phyloP scores from a whole-genome alignment of 78 protist species.

The Dictyostelium discoideum region DNA sequence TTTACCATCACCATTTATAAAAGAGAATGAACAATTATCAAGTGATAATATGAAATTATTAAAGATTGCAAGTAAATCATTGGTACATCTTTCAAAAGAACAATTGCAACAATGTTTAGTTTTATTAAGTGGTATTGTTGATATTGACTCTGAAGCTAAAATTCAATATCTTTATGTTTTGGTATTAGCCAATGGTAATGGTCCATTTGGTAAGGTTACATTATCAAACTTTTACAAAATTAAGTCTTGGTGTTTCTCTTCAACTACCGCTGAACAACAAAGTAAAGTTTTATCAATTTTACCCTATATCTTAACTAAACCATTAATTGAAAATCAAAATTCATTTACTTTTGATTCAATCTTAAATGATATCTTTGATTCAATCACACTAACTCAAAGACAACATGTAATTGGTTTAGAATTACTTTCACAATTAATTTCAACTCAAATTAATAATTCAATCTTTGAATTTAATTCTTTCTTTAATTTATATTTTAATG shows the following conservation, averaged over 20 bases:
- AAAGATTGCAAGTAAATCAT: not conserved
- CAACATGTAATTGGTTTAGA: slow-evolving; percentile 26
- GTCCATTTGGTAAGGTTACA: slow-evolving; percentile 1
- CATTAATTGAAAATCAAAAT: not conserved
- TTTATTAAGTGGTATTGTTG: not conserved
- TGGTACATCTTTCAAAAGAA: not conserved
- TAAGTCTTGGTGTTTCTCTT: slow-evolving; percentile 34
- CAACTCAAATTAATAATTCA: not conserved
- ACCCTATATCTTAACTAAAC: not conserved
- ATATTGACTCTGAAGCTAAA: not conserved
- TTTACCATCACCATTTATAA: slow-evolving; percentile 5
- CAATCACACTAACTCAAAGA: not conserved
- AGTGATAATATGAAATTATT: slow-evolving; percentile 13
- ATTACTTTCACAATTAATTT: not conserved
- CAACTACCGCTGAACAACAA: not conserved
- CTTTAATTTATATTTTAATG: slow-evolving; percentile 6
- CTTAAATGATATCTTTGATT: slow-evolving; percentile 15
- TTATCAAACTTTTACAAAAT: slow-evolving; percentile 20
- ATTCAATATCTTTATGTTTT: slow-evolving; percentile 19
- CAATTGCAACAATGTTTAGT: not conserved
- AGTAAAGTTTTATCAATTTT: not conserved
- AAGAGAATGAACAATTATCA: not conserved
- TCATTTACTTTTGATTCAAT: not conserved
- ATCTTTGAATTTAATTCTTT: not conserved
- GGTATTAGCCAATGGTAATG: not conserved